Percentiles rank a stretch among this genome's conserved stretches.
Evolutionary conservation across 2,329 filamentous ascomycete genomes (phyloP).

Genomic region (Tolypocladium amazonense): DNA sequence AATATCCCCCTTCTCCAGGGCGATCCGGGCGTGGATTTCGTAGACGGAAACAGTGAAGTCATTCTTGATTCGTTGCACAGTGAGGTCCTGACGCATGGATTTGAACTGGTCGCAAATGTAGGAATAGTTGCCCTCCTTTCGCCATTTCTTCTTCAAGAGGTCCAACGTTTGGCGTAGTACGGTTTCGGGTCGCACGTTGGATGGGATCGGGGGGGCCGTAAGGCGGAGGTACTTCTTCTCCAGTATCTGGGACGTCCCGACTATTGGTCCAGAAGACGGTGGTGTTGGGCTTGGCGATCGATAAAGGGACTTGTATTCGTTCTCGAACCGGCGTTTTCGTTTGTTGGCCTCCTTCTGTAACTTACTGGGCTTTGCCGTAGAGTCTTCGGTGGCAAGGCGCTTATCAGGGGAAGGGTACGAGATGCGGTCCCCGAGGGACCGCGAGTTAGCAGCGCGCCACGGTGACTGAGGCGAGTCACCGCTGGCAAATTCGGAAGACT

Average conservation of each 20-base stretch:
- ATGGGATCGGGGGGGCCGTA: constrained; percentile 79
- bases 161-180: constrained; percentile 79
- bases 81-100: constrained; percentile 93
- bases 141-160: constrained; percentile 89
- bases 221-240: constrained; percentile 95
- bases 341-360: constrained; percentile 82
- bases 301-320: constrained; percentile 46
- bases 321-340: constrained; percentile 78
- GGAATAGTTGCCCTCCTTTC: constrained; percentile 81
- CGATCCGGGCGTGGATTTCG: constrained; percentile 94
- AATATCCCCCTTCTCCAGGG: constrained; percentile 94
- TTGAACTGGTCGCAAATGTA: constrained; percentile 99
- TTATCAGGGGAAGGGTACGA: constrained; percentile 43
- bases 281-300: constrained; percentile 46
- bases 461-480: constrained; percentile 49
- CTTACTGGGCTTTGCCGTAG: constrained; percentile 62
- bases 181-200: constrained; percentile 74
- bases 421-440: constrained; percentile 63
- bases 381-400: constrained; percentile 33
- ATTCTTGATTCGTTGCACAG: constrained; percentile 93
- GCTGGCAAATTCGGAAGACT: constrained; percentile 56
- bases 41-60: constrained; percentile 95
- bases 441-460: constrained; percentile 63
- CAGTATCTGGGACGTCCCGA: constrained; percentile 72
- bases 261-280: constrained; percentile 57